Conservation (phyloP, 2,329 filamentous ascomycete genomes). For the Scopulariopsis brevicaulis region DNA sequence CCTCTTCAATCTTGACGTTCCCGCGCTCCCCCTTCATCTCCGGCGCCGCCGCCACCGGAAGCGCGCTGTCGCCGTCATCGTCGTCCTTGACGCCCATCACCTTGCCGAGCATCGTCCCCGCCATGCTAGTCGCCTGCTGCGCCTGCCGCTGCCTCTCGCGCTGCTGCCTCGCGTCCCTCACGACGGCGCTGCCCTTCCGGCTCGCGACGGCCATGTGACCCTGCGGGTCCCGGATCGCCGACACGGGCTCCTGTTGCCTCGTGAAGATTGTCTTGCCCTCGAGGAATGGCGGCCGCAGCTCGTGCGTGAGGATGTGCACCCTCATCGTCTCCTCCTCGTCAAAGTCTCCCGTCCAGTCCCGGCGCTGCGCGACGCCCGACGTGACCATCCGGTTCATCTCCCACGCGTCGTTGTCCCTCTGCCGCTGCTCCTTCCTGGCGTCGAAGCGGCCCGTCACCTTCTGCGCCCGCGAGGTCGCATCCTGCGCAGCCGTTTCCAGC, state of each 20-base stretch:
- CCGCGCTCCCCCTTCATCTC: conserved; percentile 48
- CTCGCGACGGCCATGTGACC: conserved; percentile 99
- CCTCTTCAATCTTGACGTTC: conserved; percentile 7
- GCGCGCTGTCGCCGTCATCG: conserved; percentile 78
- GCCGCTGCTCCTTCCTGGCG: conserved; percentile 69
- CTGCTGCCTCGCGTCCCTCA: conserved; percentile 83
- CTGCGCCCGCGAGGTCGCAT: conserved; percentile 66
- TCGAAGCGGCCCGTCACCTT: conserved; percentile 64
- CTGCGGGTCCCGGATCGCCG: conserved; percentile 83
- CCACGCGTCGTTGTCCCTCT: conserved; percentile 95
- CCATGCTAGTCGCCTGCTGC: conserved; percentile 85
- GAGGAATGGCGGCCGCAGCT: conserved; percentile 85
- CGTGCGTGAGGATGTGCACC: conserved; percentile 85
- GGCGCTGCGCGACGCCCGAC: conserved; percentile 84
- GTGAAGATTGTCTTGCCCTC: conserved; percentile 95
- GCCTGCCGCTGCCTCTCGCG: conserved; percentile 90
- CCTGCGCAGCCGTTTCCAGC: conserved; percentile 60
- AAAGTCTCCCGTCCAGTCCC: conserved; percentile 73
- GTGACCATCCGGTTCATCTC: conserved; percentile 98
- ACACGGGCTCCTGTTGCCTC: conserved; percentile 90
- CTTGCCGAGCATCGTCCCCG: conserved; percentile 85
- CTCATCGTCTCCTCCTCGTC: conserved; percentile 85
- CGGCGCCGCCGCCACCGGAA: conserved; percentile 63
- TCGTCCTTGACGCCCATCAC: conserved; percentile 93
- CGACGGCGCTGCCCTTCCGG: conserved; percentile 85